phyloP scores from a whole-genome alignment of 2,329 filamentous ascomycete genomes.

The Pestalotiopsis sp. region DNA sequence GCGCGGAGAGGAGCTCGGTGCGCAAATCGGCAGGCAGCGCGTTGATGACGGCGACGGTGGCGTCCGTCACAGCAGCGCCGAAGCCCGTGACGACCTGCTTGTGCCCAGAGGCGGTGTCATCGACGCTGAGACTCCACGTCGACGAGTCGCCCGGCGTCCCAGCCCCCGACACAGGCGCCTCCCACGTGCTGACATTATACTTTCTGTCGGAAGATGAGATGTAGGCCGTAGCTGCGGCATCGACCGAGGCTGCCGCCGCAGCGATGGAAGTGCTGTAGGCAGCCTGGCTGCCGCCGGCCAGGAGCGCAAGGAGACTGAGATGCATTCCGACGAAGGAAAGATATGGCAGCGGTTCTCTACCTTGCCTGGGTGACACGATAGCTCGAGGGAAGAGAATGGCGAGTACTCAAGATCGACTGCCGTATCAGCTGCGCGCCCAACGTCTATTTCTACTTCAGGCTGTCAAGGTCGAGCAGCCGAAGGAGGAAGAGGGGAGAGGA shows the following conservation, averaged over 20 bases:
- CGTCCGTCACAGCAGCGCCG: slow-evolving; percentile 43
- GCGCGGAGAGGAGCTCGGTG: slow-evolving; percentile 32
- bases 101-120: slow-evolving; percentile 37
- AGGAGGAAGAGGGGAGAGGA: neutral
- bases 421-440: neutral
- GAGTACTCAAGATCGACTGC: neutral
- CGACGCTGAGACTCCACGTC: slow-evolving; percentile 39
- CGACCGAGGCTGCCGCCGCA: slow-evolving; percentile 16
- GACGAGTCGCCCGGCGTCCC: slow-evolving; percentile 32
- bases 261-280: slow-evolving; percentile 10
- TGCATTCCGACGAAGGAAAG: slow-evolving; percentile 1
- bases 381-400: neutral
- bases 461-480: neutral
- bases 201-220: slow-evolving; percentile 37
- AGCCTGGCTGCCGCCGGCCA: slow-evolving; percentile 1
- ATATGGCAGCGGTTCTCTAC: neutral
- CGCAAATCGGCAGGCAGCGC: slow-evolving; percentile 30
- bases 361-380: neutral
- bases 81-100: slow-evolving; percentile 43
- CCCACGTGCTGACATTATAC: slow-evolving; percentile 35
- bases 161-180: slow-evolving; percentile 34
- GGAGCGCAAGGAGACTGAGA: slow-evolving; percentile 7
- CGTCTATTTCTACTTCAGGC: neutral
- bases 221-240: slow-evolving; percentile 27
- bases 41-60: slow-evolving; percentile 40